Evolutionary conservation across 441 rosid species (phyloP), one percentile per base, ranked within the genome.

Genomic region (Codiaeum variegatum): DNA sequence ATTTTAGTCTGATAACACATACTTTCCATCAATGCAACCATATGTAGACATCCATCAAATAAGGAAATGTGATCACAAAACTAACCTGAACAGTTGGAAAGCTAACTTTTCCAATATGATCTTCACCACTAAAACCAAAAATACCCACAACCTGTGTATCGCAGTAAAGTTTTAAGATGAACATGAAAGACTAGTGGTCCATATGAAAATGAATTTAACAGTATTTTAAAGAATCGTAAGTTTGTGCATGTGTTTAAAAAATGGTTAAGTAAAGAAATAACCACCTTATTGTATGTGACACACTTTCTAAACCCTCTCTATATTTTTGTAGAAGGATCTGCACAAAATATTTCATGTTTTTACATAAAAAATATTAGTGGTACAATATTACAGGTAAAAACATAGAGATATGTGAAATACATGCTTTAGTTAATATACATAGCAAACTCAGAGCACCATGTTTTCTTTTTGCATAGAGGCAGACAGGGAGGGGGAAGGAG

Each of bases 71-170:
- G 29, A 62, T 24, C 23, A 75, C 66, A 42, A 49, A 64, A 72
- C 62, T 67, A 47, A 83, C 97, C 94, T 92, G 97, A 28, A 92
- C 91, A 26, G 97, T 90, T 12, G 97, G 98, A 81, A 94, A 94
- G 84, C 93, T 81, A 77, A 89, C 84, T 87, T 94, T 94, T 60
- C 93, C 98, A 51, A 92, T 94, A 77, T 86, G 90, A 85, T 91
- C 98, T 90, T 94, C 98, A 58, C 98, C 97, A 1, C 78, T 79
- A 80, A 94, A 94, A 77, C 97, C 98, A 84, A 94, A 94, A 75
- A 92, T 92, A 76, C 96, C 96, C 40, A 84, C 86, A 77, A 81
- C 97, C 97, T 90, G 82, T 13, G 62, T 64, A 78, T 69, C 31
- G 72, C 32, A 58, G 56, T 5, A 56, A 55, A 80, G 46, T 16